A percentile compares a stretch with the other conserved stretches of the same genome.
These are phyloP conservation scores for Mycena galericulata DNA, from an alignment of 768 basidiomycete species.

Conservation along the genomic window DNA sequence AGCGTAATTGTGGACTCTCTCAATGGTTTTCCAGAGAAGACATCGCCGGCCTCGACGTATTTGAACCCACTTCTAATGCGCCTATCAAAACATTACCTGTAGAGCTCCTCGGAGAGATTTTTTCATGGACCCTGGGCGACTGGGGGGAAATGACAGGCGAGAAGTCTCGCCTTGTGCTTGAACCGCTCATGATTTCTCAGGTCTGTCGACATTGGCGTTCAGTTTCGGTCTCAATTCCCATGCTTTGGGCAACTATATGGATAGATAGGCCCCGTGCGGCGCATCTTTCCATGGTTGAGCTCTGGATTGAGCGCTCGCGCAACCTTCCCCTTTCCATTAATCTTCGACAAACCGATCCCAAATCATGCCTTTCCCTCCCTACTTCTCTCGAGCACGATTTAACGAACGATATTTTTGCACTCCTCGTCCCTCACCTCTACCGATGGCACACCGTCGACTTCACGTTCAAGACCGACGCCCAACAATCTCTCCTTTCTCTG, in stretches of 20 bases:
- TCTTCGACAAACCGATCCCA: slow-evolving; percentile 34
- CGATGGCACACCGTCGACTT: slow-evolving; percentile 30
- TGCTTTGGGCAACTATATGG: slow-evolving; percentile 33
- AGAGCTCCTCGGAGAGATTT: slow-evolving; percentile 34
- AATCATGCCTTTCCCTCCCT: slow-evolving; percentile 28
- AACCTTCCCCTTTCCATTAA: slow-evolving; percentile 26
- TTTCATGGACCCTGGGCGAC: slow-evolving; percentile 21
- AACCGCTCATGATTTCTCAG: slow-evolving; percentile 31
- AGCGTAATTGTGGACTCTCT: slow-evolving; percentile 23
- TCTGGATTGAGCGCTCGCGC: slow-evolving; percentile 34
- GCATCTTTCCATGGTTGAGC: slow-evolving; percentile 28
- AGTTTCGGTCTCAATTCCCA: slow-evolving; percentile 28
- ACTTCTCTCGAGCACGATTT: slow-evolving; percentile 29
- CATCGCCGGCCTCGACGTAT: slow-evolving; percentile 5
- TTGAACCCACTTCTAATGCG: slow-evolving; percentile 3
- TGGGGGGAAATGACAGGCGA: slow-evolving; percentile 25
- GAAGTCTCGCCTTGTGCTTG: slow-evolving; percentile 9
- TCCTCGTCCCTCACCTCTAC: slow-evolving; percentile 26
- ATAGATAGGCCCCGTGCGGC: slow-evolving; percentile 27
- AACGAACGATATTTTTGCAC: slow-evolving; percentile 26
- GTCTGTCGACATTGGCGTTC: slow-evolving; percentile 31
- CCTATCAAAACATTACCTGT: slow-evolving; percentile 27
- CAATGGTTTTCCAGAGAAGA: slow-evolving; percentile 19
- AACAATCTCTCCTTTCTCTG: slow-evolving; percentile 20
- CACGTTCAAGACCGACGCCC: slow-evolving; percentile 13